Evolutionary conservation across 1,284 basidiomycete species (phyloP).

Genomic region (Inonotus obliquus): DNA sequence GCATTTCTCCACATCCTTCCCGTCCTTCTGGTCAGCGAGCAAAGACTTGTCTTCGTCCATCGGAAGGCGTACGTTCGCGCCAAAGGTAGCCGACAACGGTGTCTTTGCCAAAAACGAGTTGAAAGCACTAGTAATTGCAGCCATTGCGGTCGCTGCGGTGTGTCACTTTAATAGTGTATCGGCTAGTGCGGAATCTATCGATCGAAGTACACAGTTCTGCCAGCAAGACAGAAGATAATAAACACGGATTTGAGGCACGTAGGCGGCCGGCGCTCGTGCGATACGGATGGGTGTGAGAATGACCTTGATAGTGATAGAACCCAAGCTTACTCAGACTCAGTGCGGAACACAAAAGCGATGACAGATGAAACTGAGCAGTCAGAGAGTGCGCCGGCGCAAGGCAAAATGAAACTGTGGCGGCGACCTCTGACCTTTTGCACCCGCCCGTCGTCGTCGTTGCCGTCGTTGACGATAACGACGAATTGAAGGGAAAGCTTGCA

Average conservation of each 20-base stretch:
- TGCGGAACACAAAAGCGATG: background rate
- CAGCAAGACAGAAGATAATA: background rate
- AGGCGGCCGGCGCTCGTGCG: slow-evolving; percentile 5
- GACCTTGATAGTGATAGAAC: background rate
- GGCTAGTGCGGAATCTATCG: background rate
- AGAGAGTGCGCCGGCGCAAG: background rate
- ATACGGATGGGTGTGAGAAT: background rate
- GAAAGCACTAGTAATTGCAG: slow-evolving; percentile 12
- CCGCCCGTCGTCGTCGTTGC: background rate
- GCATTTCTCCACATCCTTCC: slow-evolving; percentile 40
- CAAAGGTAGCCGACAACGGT: slow-evolving; percentile 16
- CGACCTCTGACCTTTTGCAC: background rate
- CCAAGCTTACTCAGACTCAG: background rate
- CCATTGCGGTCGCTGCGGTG: slow-evolving; percentile 3
- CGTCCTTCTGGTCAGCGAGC: slow-evolving; percentile 24
- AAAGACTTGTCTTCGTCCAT: slow-evolving; percentile 33
- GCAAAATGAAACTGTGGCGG: background rate
- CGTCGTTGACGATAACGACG: background rate
- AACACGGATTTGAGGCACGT: background rate
- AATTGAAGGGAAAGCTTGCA: too few relatives aligned
- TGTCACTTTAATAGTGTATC: background rate
- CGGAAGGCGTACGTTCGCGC: slow-evolving; percentile 25
- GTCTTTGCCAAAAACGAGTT: slow-evolving; percentile 16
- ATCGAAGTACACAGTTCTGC: background rate
- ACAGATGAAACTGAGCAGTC: background rate